These are phyloP conservation scores for Sclerotinia borealis DNA, from an alignment of 2,329 filamentous ascomycete genomes.

Conservation along the genomic window DNA sequence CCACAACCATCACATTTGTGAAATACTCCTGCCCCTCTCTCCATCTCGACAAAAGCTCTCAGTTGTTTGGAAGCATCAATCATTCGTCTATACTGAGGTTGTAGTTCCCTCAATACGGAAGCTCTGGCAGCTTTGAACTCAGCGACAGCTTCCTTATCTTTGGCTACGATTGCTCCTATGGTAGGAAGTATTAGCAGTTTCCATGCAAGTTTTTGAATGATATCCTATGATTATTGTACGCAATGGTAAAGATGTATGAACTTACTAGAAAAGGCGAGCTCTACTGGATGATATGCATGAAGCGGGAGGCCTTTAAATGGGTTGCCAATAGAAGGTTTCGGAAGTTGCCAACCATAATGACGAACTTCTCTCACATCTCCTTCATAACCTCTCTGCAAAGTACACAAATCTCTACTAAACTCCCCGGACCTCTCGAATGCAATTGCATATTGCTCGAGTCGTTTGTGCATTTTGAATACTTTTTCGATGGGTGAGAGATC, in stretches of 20 bases:
- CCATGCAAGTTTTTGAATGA: too few relatives aligned
- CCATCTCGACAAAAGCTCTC: constrained; percentile 7
- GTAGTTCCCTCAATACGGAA: neutral
- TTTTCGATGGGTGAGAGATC: constrained; percentile 1
- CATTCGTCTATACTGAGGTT: constrained; percentile 12
- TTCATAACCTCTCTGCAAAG: neutral
- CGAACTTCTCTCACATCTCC: neutral
- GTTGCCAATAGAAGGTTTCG: neutral
- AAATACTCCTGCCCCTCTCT: neutral
- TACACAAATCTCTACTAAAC: neutral
- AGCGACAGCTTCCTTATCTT: neutral
- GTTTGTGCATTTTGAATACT: constrained; percentile 1
- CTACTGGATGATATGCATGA: constrained; percentile 4
- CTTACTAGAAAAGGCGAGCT: constrained; percentile 7
- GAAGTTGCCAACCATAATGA: constrained; percentile 8
- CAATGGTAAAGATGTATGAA: neutral
- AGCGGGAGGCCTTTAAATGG: neutral
- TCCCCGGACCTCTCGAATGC: neutral
- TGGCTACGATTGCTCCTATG: neutral
- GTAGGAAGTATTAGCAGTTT: neutral
- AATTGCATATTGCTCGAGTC: neutral
- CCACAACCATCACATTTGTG: constrained; percentile 1
- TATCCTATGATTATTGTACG: neutral
- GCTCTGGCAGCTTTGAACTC: constrained; percentile 10
- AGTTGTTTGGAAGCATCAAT: constrained; percentile 3